Conservation (phyloP, 1,284 basidiomycete genomes). For the Austropuccinia psidii region DNA sequence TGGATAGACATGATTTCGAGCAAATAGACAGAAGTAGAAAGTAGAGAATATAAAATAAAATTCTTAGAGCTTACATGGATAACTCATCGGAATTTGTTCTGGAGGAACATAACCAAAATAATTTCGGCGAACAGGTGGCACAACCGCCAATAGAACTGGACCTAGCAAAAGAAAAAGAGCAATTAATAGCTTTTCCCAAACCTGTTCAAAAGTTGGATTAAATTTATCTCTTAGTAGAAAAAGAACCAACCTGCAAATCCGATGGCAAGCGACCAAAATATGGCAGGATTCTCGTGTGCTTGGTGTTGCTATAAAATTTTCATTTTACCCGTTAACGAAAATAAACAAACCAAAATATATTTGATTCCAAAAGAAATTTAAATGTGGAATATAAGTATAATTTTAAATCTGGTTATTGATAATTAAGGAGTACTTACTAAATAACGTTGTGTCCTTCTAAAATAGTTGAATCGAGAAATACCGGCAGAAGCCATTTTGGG, state of each 20-base stretch:
- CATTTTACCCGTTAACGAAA: too few species aligned
- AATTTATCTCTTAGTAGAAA: background rate
- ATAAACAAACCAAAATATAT: too few species aligned
- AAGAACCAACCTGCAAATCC: conserved; percentile 1
- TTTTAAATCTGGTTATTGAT: too few species aligned
- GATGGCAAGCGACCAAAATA: conserved; percentile 27
- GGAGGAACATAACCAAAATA: conserved; percentile 27
- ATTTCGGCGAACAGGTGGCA: conserved; percentile 21
- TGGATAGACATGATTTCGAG: too few species aligned
- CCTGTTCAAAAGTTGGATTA: background rate
- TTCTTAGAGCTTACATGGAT: too few species aligned
- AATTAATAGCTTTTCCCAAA: background rate
- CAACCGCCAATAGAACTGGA: conserved; percentile 15
- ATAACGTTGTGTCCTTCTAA: too few species aligned
- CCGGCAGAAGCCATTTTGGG: too few species aligned
- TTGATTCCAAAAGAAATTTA: too few species aligned
- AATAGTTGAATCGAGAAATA: too few species aligned
- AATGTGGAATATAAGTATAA: too few species aligned
- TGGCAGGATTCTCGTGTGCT: conserved; percentile 34
- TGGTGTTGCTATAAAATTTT: conserved; percentile 27
- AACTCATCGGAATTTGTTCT: conserved; percentile 25
- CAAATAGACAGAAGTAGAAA: too few species aligned
- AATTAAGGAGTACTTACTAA: too few species aligned
- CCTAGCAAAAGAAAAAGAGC: background rate
- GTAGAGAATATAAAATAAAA: background rate